Evolutionary conservation across 176 grass and related monocot genomes (phyloP).

Genomic region (Triticum urartu): DNA sequence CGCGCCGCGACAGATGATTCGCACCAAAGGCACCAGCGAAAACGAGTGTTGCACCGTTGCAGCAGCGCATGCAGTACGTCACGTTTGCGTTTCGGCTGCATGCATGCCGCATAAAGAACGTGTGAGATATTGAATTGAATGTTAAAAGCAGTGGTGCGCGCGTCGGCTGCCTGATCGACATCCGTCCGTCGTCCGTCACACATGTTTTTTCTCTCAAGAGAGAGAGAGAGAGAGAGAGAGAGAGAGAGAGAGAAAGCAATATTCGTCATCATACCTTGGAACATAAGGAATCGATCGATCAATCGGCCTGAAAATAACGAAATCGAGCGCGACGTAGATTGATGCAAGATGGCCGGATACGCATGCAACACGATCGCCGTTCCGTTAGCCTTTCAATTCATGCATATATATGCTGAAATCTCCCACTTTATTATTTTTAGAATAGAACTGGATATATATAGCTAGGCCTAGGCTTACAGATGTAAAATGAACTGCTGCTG

Average conservation of each 20-base stretch:
- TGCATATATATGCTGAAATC: neutral
- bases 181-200: neutral
- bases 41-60: too few species aligned
- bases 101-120: neutral
- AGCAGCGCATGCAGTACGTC: neutral
- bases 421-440: neutral
- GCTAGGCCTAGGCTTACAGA: too few species aligned
- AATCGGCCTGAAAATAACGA: slow-evolving; percentile 25
- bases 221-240: too few species aligned
- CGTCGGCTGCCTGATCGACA: slow-evolving; percentile 10
- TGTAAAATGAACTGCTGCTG: too few species aligned
- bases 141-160: neutral
- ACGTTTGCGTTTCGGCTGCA: neutral
- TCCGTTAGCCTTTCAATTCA: slow-evolving; percentile 44
- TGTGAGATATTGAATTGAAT: neutral
- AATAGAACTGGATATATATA: too few species aligned
- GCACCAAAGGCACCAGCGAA: too few species aligned
- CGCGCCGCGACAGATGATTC: too few species aligned
- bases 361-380: neutral
- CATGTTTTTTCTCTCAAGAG: neutral
- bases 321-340: slow-evolving; percentile 19
- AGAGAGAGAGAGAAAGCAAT: neutral
- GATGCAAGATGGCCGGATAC: neutral
- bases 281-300: slow-evolving; percentile 19
- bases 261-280: slow-evolving; percentile 37